Evolutionary conservation across 1,284 basidiomycete genomes (phyloP).

Genomic region (Vanrija sp.): DNA sequence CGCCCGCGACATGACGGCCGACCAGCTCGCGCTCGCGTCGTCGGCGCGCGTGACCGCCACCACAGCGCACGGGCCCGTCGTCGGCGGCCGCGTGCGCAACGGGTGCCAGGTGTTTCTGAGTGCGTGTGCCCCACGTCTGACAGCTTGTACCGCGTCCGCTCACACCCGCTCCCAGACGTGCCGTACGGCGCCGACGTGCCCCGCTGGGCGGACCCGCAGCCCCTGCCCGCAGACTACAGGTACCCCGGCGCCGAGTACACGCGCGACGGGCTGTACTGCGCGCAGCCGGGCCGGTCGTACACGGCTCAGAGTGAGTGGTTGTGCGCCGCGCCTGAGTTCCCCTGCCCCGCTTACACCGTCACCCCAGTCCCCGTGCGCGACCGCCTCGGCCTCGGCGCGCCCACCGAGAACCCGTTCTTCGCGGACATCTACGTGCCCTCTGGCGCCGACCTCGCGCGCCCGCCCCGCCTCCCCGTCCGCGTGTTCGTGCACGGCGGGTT

Average conservation of each 20-base stretch:
- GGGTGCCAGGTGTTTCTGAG: conserved; percentile 39
- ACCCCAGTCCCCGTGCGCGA: conserved; percentile 22
- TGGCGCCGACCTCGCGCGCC: conserved; percentile 23
- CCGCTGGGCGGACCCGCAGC: conserved; percentile 61
- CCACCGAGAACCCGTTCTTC: conserved; percentile 71
- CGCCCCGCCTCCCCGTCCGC: conserved; percentile 55
- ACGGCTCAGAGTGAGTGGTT: conserved; percentile 52
- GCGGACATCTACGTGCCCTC: conserved; percentile 66
- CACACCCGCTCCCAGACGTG: conserved; percentile 55
- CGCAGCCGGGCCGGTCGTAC: conserved; percentile 31
- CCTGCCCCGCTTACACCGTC: not conserved
- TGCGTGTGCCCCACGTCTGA: no score
- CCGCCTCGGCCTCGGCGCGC: conserved; percentile 56
- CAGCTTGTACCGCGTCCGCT: not conserved
- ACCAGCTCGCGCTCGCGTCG: conserved; percentile 30
- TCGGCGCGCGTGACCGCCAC: conserved; percentile 19
- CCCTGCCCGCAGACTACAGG: conserved; percentile 55
- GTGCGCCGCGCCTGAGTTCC: not conserved
- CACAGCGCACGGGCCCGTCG: conserved; percentile 25
- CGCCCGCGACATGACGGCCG: conserved; percentile 32
- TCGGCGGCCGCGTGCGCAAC: conserved; percentile 30
- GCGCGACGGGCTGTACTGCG: conserved; percentile 53
- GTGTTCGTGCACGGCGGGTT: conserved; percentile 76
- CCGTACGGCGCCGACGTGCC: conserved; percentile 64
- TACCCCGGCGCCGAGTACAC: conserved; percentile 62